phyloP scores from a whole-genome alignment of 1,284 basidiomycete genomes.

The Naganishia liquefaciens region DNA sequence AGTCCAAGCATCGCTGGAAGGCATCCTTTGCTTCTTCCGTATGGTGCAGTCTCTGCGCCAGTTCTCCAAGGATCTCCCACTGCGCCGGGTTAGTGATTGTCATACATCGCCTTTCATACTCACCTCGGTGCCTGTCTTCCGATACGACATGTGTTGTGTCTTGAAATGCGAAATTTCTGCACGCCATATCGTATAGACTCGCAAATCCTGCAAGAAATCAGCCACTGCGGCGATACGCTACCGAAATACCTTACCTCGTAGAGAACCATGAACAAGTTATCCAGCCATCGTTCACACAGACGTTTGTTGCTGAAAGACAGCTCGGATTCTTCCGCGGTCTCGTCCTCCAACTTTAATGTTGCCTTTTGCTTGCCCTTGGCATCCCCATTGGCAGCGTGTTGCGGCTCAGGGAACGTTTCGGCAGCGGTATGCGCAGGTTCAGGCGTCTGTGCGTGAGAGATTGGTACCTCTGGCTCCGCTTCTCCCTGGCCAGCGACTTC shows the following conservation, averaged over 20 bases:
- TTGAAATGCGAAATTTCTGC: slow-evolving; percentile 99
- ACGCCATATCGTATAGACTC: slow-evolving; percentile 99
- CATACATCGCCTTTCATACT: slow-evolving; percentile 7
- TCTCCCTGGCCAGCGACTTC: slow-evolving; percentile 50
- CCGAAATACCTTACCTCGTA: slow-evolving; percentile 73
- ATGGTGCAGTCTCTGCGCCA: slow-evolving; percentile 88
- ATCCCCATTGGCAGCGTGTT: slow-evolving; percentile 34
- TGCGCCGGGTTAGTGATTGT: slow-evolving; percentile 17
- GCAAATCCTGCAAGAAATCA: slow-evolving; percentile 67
- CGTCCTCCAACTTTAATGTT: slow-evolving; percentile 34
- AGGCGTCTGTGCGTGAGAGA: slow-evolving; percentile 53
- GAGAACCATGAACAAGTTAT: slow-evolving; percentile 97
- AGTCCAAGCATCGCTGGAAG: slow-evolving; percentile 88
- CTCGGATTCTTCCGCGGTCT: slow-evolving; percentile 46
- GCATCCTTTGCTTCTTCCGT: slow-evolving; percentile 98
- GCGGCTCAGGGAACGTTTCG: slow-evolving; percentile 40
- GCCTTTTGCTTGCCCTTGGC: slow-evolving; percentile 27
- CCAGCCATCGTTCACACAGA: slow-evolving; percentile 95
- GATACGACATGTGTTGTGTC: slow-evolving; percentile 89
- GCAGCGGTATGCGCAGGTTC: slow-evolving; percentile 48
- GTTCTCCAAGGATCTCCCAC: slow-evolving; percentile 97
- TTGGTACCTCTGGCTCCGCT: slow-evolving; percentile 41
- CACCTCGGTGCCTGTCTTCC: slow-evolving; percentile 85
- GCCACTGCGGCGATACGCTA: not conserved
- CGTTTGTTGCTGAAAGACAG: slow-evolving; percentile 96